Evolutionary conservation across 257 asterid species (phyloP).

Genomic region (Handroanthus guayacan): DNA sequence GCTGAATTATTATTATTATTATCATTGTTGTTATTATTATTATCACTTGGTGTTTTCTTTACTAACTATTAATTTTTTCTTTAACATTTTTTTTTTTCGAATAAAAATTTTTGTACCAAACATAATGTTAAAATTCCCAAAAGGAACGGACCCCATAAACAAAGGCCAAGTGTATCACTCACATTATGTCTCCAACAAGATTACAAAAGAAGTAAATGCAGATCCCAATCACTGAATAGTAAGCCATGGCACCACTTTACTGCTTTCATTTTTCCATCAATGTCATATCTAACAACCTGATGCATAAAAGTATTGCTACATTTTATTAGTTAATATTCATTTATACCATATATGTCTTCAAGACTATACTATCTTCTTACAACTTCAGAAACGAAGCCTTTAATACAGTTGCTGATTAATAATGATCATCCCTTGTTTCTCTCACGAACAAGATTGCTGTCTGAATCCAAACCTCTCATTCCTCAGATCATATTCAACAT

Average conservation of each 20-base stretch:
- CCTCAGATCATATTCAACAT: constrained; percentile 78
- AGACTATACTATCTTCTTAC: too few relatives aligned
- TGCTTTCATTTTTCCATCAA: not conserved
- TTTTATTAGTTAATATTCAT: not conserved
- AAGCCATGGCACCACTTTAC: not conserved
- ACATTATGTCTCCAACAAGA: not conserved
- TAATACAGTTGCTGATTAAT: not conserved
- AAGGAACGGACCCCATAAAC: too few relatives aligned
- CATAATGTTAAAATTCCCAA: too few relatives aligned
- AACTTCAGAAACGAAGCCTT: not conserved
- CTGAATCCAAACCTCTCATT: constrained; percentile 79
- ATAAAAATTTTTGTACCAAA: too few relatives aligned
- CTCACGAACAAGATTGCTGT: constrained; percentile 59
- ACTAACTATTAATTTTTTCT: too few relatives aligned
- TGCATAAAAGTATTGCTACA: constrained; percentile 16
- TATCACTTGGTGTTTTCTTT: too few relatives aligned
- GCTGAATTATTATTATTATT: too few relatives aligned
- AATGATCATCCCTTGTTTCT: not conserved
- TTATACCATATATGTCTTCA: not conserved
- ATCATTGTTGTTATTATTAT: too few relatives aligned
- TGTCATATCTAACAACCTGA: not conserved
- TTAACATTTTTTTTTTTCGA: too few relatives aligned
- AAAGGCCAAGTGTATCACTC: not conserved
- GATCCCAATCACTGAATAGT: not conserved
- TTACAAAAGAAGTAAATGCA: not conserved